Evolutionary conservation across 768 basidiomycete species (phyloP).

Genomic region (Lactarius indigo): DNA sequence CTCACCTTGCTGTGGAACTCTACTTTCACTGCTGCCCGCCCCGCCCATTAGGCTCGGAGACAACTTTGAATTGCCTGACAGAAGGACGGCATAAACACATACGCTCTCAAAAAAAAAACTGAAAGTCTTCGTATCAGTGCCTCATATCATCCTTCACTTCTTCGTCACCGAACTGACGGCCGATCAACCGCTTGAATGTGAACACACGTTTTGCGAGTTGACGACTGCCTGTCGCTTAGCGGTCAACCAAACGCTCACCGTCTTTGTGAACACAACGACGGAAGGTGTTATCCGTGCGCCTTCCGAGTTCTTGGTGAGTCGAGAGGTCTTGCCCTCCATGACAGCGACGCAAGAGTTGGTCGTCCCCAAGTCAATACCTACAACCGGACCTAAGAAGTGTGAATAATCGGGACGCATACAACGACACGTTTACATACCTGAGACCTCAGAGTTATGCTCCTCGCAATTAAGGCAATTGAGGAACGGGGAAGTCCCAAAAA

Average conservation of each 20-base stretch:
- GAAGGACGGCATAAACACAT: not conserved
- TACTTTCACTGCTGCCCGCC: conserved; percentile 78
- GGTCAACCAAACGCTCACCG: conserved; percentile 90
- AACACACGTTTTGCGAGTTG: conserved; percentile 93
- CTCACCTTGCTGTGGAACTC: conserved; percentile 84
- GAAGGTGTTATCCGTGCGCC: conserved; percentile 98
- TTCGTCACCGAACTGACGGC: conserved; percentile 87
- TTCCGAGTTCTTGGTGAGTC: conserved; percentile 96
- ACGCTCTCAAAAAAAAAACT: not conserved
- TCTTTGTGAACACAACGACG: conserved; percentile 98
- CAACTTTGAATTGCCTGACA: conserved; percentile 75
- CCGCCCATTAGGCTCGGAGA: conserved; percentile 65
- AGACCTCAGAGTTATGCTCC: conserved; percentile 95
- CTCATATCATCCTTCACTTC: conserved; percentile 90
- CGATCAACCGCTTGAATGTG: conserved; percentile 91
- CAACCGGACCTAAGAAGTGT: conserved; percentile 62
- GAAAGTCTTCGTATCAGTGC: conserved; percentile 58
- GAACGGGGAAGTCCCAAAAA: conserved; percentile 58
- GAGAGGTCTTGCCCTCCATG: conserved; percentile 93
- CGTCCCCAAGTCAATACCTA: conserved; percentile 96
- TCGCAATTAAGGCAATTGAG: conserved; percentile 73
- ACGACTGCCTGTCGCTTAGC: conserved; percentile 98
- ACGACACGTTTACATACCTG: conserved; percentile 46
- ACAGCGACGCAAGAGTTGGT: conserved; percentile 90
- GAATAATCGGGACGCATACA: not conserved